A percentile compares a stretch with the other conserved stretches of the same genome.
phyloP scores from a whole-genome alignment of 306 rosid species.

The cucumber (Cucumis sativus) region DNA sequence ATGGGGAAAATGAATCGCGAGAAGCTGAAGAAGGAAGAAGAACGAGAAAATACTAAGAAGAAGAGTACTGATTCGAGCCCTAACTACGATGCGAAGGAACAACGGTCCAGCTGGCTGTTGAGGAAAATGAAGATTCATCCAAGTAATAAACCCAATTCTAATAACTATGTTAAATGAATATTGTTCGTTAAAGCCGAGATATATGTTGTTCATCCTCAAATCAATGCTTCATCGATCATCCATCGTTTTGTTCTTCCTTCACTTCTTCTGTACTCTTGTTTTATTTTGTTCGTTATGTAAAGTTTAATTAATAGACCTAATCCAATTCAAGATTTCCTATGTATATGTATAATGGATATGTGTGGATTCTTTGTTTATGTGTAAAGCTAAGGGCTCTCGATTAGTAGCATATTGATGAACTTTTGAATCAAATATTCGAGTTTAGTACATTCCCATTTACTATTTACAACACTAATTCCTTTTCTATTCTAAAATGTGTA shows the following conservation, averaged over 20 bases:
- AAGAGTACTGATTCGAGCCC: neutral
- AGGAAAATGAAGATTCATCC: constrained; percentile 13
- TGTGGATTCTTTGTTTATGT: neutral
- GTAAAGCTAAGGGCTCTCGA: too few relatives aligned
- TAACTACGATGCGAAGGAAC: neutral
- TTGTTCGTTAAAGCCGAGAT: too few relatives aligned
- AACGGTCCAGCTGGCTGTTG: constrained; percentile 7
- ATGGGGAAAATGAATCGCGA: neutral
- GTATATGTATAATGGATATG: too few relatives aligned
- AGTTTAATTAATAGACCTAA: neutral
- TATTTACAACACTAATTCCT: too few relatives aligned
- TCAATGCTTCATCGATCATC: too few relatives aligned
- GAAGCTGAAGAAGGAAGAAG: constrained; percentile 6
- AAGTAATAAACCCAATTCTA: neutral
- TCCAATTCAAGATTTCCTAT: neutral
- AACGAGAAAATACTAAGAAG: neutral
- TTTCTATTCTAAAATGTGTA: too few relatives aligned
- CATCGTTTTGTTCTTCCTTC: neutral
- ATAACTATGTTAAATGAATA: neutral
- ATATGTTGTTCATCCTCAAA: too few relatives aligned
- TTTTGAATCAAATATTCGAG: neutral
- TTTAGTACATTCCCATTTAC: too few relatives aligned
- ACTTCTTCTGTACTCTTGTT: neutral
- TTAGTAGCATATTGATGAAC: too few relatives aligned
- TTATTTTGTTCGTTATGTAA: neutral